A percentile compares a stretch with the other conserved stretches of the same genome.
phyloP scores from a whole-genome alignment of 2,329 filamentous ascomycete genomes.

The Apiospora sp. region DNA sequence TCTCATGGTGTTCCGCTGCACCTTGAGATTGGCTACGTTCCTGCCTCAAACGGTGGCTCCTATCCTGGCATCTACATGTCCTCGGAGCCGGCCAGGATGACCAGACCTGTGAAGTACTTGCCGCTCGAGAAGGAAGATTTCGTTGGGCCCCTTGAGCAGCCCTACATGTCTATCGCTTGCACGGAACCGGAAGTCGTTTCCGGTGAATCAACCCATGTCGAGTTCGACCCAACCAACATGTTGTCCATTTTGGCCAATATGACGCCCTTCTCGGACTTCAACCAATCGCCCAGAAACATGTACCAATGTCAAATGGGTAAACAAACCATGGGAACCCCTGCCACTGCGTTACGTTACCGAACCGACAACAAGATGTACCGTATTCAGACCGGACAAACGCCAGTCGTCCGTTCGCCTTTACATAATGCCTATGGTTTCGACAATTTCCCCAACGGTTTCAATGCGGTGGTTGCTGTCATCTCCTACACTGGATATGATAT shows the following conservation, averaged over 20 bases:
- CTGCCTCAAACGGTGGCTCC: slow-evolving; percentile 87
- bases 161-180: slow-evolving; percentile 97
- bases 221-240: slow-evolving; percentile 94
- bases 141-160: slow-evolving; percentile 93
- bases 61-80: slow-evolving; percentile 97
- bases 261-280: slow-evolving; percentile 98
- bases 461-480: slow-evolving; percentile 95
- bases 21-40: slow-evolving; percentile 92
- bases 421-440: slow-evolving; percentile 97
- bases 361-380: slow-evolving; percentile 98
- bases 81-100: slow-evolving; percentile 84
- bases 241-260: slow-evolving; percentile 97
- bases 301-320: slow-evolving; percentile 99
- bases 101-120: slow-evolving; percentile 90
- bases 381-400: slow-evolving; percentile 94
- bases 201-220: slow-evolving; percentile 92
- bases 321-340: slow-evolving; percentile 97
- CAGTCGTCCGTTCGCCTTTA: slow-evolving; percentile 87
- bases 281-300: slow-evolving; percentile 99
- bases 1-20: slow-evolving; percentile 80
- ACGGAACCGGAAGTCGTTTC: slow-evolving; percentile 86
- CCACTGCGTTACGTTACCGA: slow-evolving; percentile 81
- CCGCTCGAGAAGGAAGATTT: slow-evolving; percentile 86
- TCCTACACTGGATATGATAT: slow-evolving; percentile 99
- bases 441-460: slow-evolving; percentile 97